Conservation (phyloP, 2,329 filamentous ascomycete genomes). For the Claviceps fusiformis region DNA sequence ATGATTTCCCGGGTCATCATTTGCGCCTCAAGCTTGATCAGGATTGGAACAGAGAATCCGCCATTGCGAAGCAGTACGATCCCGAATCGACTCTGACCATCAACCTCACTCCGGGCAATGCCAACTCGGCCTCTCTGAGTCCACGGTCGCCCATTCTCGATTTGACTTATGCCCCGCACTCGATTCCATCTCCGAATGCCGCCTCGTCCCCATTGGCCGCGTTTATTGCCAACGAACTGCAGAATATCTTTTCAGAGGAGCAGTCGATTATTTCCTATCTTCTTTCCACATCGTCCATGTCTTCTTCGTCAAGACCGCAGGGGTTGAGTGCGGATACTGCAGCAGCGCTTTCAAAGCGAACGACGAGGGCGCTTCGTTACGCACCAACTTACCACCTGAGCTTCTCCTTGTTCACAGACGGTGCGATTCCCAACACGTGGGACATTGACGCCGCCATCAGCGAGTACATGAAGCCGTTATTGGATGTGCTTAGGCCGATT, state of each 20-base stretch:
- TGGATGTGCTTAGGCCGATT: constrained; percentile 66
- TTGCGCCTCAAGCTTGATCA: constrained; percentile 38
- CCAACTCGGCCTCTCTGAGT: constrained; percentile 50
- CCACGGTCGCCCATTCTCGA: constrained; percentile 59
- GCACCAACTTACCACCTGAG: constrained; percentile 89
- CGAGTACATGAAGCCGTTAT: constrained; percentile 68
- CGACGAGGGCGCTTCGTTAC: constrained; percentile 78
- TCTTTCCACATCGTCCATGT: constrained; percentile 45
- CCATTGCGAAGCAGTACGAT: constrained; percentile 23
- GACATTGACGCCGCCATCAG: constrained; percentile 73
- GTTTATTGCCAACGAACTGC: constrained; percentile 67
- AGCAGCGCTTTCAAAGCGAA: constrained; percentile 51
- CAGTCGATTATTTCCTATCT: constrained; percentile 72
- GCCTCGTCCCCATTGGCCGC: constrained; percentile 61
- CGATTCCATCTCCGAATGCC: constrained; percentile 51
- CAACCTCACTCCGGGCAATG: constrained; percentile 51
- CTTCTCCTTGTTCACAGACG: constrained; percentile 84
- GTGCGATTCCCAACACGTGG: constrained; percentile 70
- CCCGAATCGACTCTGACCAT: constrained; percentile 51
- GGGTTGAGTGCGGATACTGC: constrained; percentile 36
- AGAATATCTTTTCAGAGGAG: constrained; percentile 72
- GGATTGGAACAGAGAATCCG: constrained; percentile 6
- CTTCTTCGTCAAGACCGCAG: constrained; percentile 31
- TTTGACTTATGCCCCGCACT: constrained; percentile 60
- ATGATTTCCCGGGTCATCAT: constrained; percentile 75